These are phyloP conservation scores for Aureobasidium uvarum DNA, from an alignment of 2,329 filamentous ascomycete genomes.

Conservation along the genomic window DNA sequence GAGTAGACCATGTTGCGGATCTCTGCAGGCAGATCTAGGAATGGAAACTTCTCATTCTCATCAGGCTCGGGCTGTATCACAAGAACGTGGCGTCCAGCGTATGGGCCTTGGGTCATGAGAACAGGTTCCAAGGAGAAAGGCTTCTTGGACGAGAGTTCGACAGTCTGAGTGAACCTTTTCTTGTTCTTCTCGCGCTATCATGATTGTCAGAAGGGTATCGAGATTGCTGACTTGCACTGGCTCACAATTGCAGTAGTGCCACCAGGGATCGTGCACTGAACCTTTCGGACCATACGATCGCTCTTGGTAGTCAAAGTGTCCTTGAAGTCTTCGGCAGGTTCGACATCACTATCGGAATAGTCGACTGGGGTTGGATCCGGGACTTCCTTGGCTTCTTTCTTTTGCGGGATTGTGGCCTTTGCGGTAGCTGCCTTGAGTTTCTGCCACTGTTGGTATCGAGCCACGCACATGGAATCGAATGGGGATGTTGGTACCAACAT, in stretches of 20 bases:
- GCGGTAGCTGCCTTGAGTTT: neutral
- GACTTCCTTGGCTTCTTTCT: neutral
- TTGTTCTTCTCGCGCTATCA: neutral
- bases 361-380: neutral
- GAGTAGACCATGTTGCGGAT: slow-evolving; percentile 31
- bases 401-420: neutral
- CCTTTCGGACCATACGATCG: slow-evolving; percentile 8
- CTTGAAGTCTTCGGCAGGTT: neutral
- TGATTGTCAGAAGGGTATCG: neutral
- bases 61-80: slow-evolving; percentile 28
- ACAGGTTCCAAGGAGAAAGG: slow-evolving; percentile 21
- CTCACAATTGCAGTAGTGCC: slow-evolving; percentile 6
- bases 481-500: neutral
- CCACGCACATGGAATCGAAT: no score
- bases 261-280: neutral
- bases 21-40: slow-evolving; percentile 30
- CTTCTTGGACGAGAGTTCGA: slow-evolving; percentile 9
- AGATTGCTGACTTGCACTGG: neutral
- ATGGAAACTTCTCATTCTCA: slow-evolving; percentile 18
- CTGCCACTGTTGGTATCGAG: neutral
- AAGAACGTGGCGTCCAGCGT: slow-evolving; percentile 28
- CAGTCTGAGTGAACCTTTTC: neutral
- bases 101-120: slow-evolving; percentile 27
- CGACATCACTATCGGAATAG: neutral
- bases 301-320: neutral